Conservation (phyloP, 495 filamentous ascomycete genomes). For the Aspergillus leporis region DNA sequence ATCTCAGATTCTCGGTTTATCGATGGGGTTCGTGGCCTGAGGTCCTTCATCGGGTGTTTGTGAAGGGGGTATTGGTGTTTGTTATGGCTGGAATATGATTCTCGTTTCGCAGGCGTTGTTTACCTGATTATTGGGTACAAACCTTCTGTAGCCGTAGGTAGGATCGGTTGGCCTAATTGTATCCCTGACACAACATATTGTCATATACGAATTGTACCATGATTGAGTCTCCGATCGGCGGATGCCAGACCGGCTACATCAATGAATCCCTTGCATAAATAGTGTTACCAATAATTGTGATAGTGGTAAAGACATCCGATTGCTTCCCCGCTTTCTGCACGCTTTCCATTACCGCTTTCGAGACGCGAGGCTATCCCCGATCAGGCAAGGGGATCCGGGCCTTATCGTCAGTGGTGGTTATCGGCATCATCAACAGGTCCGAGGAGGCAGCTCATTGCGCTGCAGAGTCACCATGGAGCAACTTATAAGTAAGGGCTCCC, state of each 20-base stretch:
- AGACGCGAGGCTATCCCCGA: conserved; percentile 25
- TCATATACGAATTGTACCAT: background rate
- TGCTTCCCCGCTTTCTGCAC: conserved; percentile 4
- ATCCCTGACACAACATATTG: background rate
- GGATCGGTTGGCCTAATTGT: background rate
- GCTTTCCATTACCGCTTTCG: conserved; percentile 24
- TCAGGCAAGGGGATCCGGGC: conserved; percentile 29
- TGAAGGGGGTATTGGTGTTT: conserved; percentile 32
- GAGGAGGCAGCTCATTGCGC: background rate
- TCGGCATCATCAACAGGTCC: background rate
- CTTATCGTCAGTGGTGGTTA: conserved; percentile 10
- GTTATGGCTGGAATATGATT: conserved; percentile 21
- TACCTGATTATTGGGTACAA: background rate
- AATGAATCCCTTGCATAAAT: background rate
- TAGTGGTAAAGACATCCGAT: conserved; percentile 3
- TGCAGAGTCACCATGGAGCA: background rate
- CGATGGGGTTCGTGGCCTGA: conserved; percentile 15
- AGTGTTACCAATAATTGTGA: background rate
- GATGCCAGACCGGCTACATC: background rate
- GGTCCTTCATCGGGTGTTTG: conserved; percentile 21
- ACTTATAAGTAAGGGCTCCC: background rate
- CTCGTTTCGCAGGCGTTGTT: conserved; percentile 3
- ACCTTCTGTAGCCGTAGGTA: background rate
- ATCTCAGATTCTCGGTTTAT: conserved; percentile 15
- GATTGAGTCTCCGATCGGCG: background rate